These are phyloP conservation scores for Xylaria venustula DNA, from an alignment of 495 filamentous ascomycete species.

Conservation along the genomic window DNA sequence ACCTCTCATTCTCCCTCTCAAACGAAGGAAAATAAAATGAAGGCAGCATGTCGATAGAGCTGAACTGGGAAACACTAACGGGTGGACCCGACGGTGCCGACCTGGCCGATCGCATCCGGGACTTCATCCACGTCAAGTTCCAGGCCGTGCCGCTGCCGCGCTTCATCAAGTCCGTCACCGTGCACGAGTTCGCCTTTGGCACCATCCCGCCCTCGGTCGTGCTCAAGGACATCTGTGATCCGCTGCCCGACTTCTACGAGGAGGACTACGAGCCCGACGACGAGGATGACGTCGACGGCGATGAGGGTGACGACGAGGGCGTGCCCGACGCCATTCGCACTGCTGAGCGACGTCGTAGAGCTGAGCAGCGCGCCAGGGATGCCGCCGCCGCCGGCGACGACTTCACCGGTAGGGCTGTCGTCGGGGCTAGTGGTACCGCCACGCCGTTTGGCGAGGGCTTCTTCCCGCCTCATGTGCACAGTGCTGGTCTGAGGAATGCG, in stretches of 20 bases:
- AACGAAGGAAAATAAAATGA: background rate
- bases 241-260: conserved; percentile 94
- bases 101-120: conserved; percentile 80
- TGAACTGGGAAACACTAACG: conserved; percentile 94
- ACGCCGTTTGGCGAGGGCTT: conserved; percentile 22
- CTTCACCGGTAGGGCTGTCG: background rate
- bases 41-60: conserved; percentile 83
- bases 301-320: conserved; percentile 32
- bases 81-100: conserved; percentile 79
- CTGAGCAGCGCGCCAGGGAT: conserved; percentile 30
- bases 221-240: conserved; percentile 95
- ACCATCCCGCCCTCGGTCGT: conserved; percentile 77
- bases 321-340: conserved; percentile 40
- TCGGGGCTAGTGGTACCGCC: conserved; percentile 13
- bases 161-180: conserved; percentile 94
- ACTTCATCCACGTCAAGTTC: conserved; percentile 94
- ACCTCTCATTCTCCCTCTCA: background rate
- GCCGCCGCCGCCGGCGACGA: conserved; percentile 17
- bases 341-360: conserved; percentile 44
- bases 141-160: conserved; percentile 86
- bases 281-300: conserved; percentile 38
- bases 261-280: conserved; percentile 61
- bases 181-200: conserved; percentile 93
- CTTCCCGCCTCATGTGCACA: conserved; percentile 37
- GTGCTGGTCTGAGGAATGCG: conserved; percentile 28